Evolutionary conservation across 306 rosid species (phyloP), one percentile per base, ranked within the genome.

Genomic region (Erythrophleum fordii): DNA sequence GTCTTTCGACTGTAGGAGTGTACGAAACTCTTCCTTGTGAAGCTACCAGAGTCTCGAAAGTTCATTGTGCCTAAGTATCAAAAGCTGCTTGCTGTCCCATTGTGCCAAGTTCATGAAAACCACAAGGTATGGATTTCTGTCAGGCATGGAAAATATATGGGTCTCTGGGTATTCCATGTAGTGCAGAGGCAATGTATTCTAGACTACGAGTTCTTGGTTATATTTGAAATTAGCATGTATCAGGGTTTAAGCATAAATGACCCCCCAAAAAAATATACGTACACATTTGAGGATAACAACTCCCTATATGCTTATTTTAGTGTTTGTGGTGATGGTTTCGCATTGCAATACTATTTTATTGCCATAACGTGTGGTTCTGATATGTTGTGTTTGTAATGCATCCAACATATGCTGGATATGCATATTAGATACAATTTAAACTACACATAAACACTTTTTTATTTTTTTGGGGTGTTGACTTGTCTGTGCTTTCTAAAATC

Each of bases 31-130:
- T 95, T 83, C 79, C 88, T 93, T 72, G 94, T 95, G 69, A 93
- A 80, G 92, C 83, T 95, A 69, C 99, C 99, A 0, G 87, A 49
- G 26, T 85, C 89, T 85, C 85, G 86, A 55, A 89, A 82, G 81
- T 95, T 95, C 89, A 80, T 87, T 0, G 95, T 91, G 51, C 99
- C 99, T 0, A 91, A 88, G 79, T 86, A 91, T 79, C 82, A 87
- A 67, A 95, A 86, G 81, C 77, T 95, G 90, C 91, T 95, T 0
- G 97, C 97, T 6, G 94, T 93, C 29, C 99, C 99, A 0, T 58
- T 93, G 84, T 90, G 97, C 79, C 97, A 93, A 88, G 44, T 95
- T 80, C 90, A 83, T 67, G 91, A 91, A 76, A 95, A 90, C 65
- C 86, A 82, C 20, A 86, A 86, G 97, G 99, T 95, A 84, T 41